Evolutionary conservation across 2,329 filamentous ascomycete species (phyloP).

Genomic region (Myriosclerotinia curreyana): DNA sequence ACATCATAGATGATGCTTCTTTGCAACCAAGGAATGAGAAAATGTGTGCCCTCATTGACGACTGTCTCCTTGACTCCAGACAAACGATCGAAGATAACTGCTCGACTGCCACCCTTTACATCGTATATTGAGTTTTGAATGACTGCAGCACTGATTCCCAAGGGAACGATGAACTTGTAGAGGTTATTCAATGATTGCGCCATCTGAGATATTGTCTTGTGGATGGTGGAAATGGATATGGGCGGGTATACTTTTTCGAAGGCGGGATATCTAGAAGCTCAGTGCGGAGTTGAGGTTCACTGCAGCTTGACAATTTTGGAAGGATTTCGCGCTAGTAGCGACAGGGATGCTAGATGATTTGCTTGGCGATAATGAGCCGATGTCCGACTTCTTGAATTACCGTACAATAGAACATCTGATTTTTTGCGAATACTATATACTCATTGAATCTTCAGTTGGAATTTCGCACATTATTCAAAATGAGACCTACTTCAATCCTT

Average conservation of each 20-base stretch:
- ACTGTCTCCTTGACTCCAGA: constrained; percentile 90
- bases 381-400: constrained; percentile 18
- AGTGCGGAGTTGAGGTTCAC: constrained; percentile 13
- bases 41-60: constrained; percentile 94
- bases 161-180: constrained; percentile 70
- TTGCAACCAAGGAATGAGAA: constrained; percentile 94
- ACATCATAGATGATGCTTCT: constrained; percentile 95
- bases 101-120: constrained; percentile 88
- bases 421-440: constrained; percentile 2
- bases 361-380: constrained; percentile 29
- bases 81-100: constrained; percentile 96
- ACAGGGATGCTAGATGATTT: constrained; percentile 24
- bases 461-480: constrained; percentile 30
- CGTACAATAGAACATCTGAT: neutral
- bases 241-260: constrained; percentile 20
- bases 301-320: constrained; percentile 33
- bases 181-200: constrained; percentile 56
- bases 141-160: constrained; percentile 64
- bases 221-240: constrained; percentile 9
- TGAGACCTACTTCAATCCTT: constrained; percentile 39
- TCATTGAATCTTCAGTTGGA: constrained; percentile 14
- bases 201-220: constrained; percentile 38
- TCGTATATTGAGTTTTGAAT: constrained; percentile 87
- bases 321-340: constrained; percentile 32
- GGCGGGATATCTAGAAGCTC: constrained; percentile 21